These are phyloP conservation scores for Venturia asperata DNA, from an alignment of 2,329 filamentous ascomycete genomes.

Conservation along the genomic window DNA sequence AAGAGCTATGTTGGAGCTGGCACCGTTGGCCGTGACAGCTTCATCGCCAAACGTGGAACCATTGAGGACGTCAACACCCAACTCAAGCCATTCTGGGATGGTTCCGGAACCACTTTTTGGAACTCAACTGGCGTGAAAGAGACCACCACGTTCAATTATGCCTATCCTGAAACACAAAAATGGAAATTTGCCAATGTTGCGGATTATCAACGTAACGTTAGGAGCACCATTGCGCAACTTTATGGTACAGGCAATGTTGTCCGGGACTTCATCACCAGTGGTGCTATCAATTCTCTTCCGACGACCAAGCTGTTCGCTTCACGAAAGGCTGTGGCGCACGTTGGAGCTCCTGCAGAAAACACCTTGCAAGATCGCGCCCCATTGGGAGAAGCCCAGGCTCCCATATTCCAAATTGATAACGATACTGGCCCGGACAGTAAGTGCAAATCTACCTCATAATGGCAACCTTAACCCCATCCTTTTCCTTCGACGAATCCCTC, in stretches of 20 bases:
- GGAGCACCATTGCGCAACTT: constrained; percentile 14
- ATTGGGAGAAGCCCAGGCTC: background rate
- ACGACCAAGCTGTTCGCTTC: background rate
- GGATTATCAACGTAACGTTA: background rate
- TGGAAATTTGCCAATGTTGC: constrained; percentile 21
- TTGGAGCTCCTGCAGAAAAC: too few relatives aligned
- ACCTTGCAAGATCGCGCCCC: background rate
- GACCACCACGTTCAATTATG: constrained; percentile 28
- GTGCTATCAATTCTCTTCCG: constrained; percentile 1
- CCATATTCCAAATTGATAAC: background rate
- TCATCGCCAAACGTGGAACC: constrained; percentile 16
- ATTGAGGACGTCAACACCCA: background rate
- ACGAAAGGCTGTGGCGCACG: background rate
- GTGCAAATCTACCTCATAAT: background rate
- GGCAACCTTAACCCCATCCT: too few relatives aligned
- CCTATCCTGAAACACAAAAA: constrained; percentile 29
- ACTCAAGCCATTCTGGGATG: constrained; percentile 15
- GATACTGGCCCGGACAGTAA: background rate
- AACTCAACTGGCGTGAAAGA: constrained; percentile 19
- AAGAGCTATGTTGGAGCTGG: constrained; percentile 26
- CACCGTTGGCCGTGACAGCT: constrained; percentile 25
- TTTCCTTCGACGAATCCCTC: too few relatives aligned
- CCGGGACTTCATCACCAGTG: constrained; percentile 1
- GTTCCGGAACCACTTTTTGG: constrained; percentile 2
- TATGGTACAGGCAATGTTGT: constrained; percentile 9